Evolutionary conservation across 2,329 filamentous ascomycete genomes (phyloP), one percentile per base, ranked within the genome.

Genomic region (Rhexocercosporidium sp.): DNA sequence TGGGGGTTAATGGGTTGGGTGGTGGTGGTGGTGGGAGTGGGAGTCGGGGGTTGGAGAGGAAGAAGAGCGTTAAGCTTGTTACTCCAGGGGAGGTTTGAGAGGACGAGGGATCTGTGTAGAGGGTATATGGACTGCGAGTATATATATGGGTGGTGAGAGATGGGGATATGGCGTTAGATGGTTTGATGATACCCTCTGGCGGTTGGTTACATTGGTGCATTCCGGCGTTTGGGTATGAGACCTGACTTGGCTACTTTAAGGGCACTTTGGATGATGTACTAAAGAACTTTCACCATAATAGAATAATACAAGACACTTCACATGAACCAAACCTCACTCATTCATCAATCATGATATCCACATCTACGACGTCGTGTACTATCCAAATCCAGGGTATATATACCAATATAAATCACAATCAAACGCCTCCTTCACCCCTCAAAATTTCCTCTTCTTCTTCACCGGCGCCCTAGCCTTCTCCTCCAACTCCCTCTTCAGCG

Each of bases 31-130:
- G 12, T 54, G 37, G 74, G 3, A 72, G 76, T 3, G 77, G 71
- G 29, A 76, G 76, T 1, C 75, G 74, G 0, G 83, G 85, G 56
- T 77, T 85, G 66, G 87, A 89, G 75, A 80, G 86, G 70, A 82
- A 86, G 75, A 89, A 89, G 82, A 89, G 86, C 70, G 88, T 90
- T 72, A 90, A 90, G 79, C 88, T 90, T 77, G 84, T 77, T 64
- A 72, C 72, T 8, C 75, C 76, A 14, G 74, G 73, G 3, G 75
- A 77, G 41, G 71, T 73, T 46, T 27, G 59, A 27, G 31, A 41
- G 39, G 4, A 4, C 31, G n/a, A 41, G 34, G 31, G 56, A 44
- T 9, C n/a, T n/a, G 39, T 22, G 44, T 47, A 12, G 37, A 18
- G 12, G 37, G 44, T 9, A n/a, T n/a, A 22, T 54, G 47, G n/a